Base-by-base conservation (phyloP, 805 yeast genomes). In the Candida nonsorbophila region DNA sequence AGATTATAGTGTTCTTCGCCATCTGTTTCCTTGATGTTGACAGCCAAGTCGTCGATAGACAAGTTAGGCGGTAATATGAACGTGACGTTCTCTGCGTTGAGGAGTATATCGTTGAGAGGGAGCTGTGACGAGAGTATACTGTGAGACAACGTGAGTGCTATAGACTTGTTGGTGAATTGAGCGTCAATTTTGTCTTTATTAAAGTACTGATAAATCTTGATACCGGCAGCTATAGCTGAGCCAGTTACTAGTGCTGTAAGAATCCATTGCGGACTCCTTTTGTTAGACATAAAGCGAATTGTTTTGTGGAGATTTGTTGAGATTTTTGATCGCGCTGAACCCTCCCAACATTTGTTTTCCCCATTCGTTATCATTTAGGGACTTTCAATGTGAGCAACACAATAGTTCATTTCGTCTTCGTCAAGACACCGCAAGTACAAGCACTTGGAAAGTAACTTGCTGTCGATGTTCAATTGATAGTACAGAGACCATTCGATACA, bases 401-500 rank as follows among this genome's bases (percentile, higher is more conserved):
- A 36, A 17, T 45, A 55, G 38, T 58, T 58, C 79, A 80, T 79
- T 51, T 85, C 94, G 15, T 77, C 82, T 40, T 78, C 85, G 22
- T 79, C 74, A 29, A 84, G 58, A 5, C 87, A 69, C 40, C 79
- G 77, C 39, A 87, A 74, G 55, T 87, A 87, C 20, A 87, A 69
- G 55, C 97, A 88, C 50, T 81, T 85, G 32, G 94, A 79, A 37
- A 90, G 51, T 14, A 87, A 51, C 28, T 84, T 88, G 8, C 73
- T 69, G 29, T 82, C 67, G 2, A 65, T 55, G 27, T 64, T 53
- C 29, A 82, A 58, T 9, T 63, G 47, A 60, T 86, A 88, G 34
- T 80, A 67, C 26, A 68, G 68, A 0, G 94, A 77, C 87, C 95
- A 85, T 46, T 85, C 95, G 28, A 88, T 84, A 45, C 82, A 74